Conservation (phyloP, 2,329 filamentous ascomycete genomes). For the Bisporella sp. region DNA sequence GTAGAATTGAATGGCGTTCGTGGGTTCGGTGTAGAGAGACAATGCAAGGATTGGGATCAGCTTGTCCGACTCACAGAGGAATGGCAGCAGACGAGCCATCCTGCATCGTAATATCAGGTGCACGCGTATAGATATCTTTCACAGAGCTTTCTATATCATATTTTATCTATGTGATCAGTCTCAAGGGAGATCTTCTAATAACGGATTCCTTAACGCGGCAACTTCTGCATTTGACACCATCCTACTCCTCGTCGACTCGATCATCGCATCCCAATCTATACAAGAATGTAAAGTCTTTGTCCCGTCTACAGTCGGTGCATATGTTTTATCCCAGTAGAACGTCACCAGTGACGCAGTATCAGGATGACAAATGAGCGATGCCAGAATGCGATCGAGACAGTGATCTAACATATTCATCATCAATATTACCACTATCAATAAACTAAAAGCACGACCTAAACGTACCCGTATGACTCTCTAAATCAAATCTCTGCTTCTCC, state of each 20-base stretch:
- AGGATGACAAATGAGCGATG: not conserved
- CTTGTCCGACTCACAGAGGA: not conserved
- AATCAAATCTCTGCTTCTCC: not conserved
- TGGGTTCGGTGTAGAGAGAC: not conserved
- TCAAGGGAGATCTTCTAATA: not conserved
- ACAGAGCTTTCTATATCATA: too few relatives aligned
- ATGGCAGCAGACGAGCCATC: not conserved
- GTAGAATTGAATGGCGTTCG: not conserved
- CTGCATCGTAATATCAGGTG: not conserved
- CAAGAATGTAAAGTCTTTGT: not conserved
- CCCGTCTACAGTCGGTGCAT: not conserved
- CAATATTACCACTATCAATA: not conserved
- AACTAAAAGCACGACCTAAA: not conserved
- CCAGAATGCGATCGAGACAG: not conserved
- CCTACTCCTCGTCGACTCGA: not conserved
- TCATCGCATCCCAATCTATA: not conserved
- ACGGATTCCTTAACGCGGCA: not conserved
- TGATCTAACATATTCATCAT: not conserved
- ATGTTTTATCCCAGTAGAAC: not conserved
- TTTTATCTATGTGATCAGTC: not conserved
- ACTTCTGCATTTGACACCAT: not conserved
- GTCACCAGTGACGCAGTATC: not conserved
- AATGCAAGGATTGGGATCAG: not conserved
- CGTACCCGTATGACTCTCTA: not conserved
- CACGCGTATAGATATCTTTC: not conserved